Base-by-base conservation (phyloP, 78 protist genomes). In the Dictyostelium capitatum region DNA sequence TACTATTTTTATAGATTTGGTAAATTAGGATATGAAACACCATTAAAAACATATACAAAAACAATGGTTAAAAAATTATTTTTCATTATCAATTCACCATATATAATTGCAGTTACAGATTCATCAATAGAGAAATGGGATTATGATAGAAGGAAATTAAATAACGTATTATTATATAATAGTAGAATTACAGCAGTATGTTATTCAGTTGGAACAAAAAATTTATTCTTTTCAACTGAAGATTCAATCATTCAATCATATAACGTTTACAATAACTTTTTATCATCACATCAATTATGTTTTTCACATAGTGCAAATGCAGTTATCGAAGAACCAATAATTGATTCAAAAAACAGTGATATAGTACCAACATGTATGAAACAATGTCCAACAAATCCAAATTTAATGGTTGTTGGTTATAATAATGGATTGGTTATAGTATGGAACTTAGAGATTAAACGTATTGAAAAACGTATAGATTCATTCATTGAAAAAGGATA, bases 111-210 rank as follows among this genome's bases (percentile, higher is more conserved):
- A 12, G 59, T 84, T 46, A 84, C 91, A 25, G 41, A 78, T 14
- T 50, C 78, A 32, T 72, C 82, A 23, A 72, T 84, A 46, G 91
- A 84, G 14, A 84, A 84, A 59, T 84, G 91, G 91, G 48, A 84
- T 74, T 84, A 84, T 74, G 28, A 47, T 12, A 53, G 65, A 46
- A 41, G 20, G 48, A 74, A 54, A 28, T n/a, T 74, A 46, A 74
- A 72, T 2, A 65, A 72, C 74, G 9, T 54, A 19, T 47, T 84
- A 41, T 72, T 72, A 5, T 84, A 53, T 46, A 84, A 74, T 10
- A 74, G 20, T 84, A 72, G 91, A 59, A 84, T 84, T 15, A 84
- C 91, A 20, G 32, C 91, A 6, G 28, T 84, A 28, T 80, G 51
- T 57, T 50, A 15, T 28, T 32, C 25, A 0, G 54, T 14, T 74